Conservation (phyloP, 2,329 filamentous ascomycete genomes). For the Hypoxylon sp. region DNA sequence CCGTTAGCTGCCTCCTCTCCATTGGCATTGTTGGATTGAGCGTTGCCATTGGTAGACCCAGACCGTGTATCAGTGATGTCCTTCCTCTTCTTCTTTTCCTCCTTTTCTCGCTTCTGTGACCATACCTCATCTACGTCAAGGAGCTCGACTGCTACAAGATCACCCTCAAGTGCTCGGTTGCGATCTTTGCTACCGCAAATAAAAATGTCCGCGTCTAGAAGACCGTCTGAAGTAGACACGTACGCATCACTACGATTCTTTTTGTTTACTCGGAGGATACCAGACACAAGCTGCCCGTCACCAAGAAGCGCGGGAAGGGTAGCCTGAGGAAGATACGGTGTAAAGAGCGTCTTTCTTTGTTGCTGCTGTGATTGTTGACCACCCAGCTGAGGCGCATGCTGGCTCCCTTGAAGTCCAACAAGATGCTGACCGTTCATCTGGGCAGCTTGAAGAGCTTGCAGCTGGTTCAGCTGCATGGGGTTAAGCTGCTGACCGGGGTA, state of each 20-base stretch:
- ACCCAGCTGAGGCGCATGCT: conserved; percentile 76
- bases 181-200: conserved; percentile 99
- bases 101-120: conserved; percentile 98
- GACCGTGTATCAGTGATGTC: conserved; percentile 93
- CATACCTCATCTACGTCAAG: conserved; percentile 98
- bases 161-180: conserved; percentile 95
- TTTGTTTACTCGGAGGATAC: conserved; percentile 98
- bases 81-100: conserved; percentile 99
- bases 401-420: conserved; percentile 75
- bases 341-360: conserved; percentile 98
- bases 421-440: conserved; percentile 84
- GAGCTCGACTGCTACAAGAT: conserved; percentile 94
- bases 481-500: conserved; percentile 88
- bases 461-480: conserved; percentile 86
- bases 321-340: conserved; percentile 95
- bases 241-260: conserved; percentile 99
- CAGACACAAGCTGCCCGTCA: conserved; percentile 94
- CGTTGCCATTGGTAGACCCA: conserved; percentile 79
- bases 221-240: conserved; percentile 88
- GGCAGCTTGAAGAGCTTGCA: conserved; percentile 91
- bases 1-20: conserved; percentile 71
- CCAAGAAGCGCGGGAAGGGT: conserved; percentile 89
- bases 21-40: conserved; percentile 70
- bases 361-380: conserved; percentile 82
- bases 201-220: conserved; percentile 97